phyloP scores from a whole-genome alignment of 495 filamentous ascomycete species.

The Melanomma pulvis-pyrius region DNA sequence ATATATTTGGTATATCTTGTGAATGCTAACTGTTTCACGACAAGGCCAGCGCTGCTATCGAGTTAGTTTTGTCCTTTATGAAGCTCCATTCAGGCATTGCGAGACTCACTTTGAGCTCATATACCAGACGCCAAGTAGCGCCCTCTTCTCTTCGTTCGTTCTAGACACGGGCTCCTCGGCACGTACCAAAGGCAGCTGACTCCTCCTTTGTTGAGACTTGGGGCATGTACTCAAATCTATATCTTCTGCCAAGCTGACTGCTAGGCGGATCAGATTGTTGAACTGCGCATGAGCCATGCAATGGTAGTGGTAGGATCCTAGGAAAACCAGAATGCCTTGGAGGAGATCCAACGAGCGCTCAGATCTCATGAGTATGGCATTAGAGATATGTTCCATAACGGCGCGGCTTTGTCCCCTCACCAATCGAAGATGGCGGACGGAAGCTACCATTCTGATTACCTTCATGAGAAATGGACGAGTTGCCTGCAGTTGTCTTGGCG shows the following conservation, averaged over 20 bases:
- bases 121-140: conserved; percentile 23
- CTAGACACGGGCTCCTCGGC: conserved; percentile 19
- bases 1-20: conserved; percentile 24
- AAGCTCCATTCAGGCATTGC: conserved; percentile 21
- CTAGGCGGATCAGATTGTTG: conserved; percentile 22
- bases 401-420: conserved; percentile 20
- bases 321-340: conserved; percentile 24
- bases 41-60: conserved; percentile 17
- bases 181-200: conserved; percentile 22
- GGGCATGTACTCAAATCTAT: conserved; percentile 18
- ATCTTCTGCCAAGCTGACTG: conserved; percentile 22
- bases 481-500: conserved; percentile 19
- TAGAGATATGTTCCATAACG: conserved; percentile 24
- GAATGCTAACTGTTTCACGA: conserved; percentile 22
- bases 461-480: conserved; percentile 22
- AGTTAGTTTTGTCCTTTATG: conserved; percentile 22
- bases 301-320: conserved; percentile 21
- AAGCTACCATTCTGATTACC: conserved; percentile 24
- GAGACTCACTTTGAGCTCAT: conserved; percentile 23
- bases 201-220: conserved; percentile 18
- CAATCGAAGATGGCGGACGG: conserved; percentile 23
- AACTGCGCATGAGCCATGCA: conserved; percentile 24
- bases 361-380: conserved; percentile 20
- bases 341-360: conserved; percentile 23
- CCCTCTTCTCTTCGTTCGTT: conserved; percentile 24